These are phyloP conservation scores for Clarireedia monteithiana DNA, from an alignment of 2,329 filamentous ascomycete species.

Conservation along the genomic window DNA sequence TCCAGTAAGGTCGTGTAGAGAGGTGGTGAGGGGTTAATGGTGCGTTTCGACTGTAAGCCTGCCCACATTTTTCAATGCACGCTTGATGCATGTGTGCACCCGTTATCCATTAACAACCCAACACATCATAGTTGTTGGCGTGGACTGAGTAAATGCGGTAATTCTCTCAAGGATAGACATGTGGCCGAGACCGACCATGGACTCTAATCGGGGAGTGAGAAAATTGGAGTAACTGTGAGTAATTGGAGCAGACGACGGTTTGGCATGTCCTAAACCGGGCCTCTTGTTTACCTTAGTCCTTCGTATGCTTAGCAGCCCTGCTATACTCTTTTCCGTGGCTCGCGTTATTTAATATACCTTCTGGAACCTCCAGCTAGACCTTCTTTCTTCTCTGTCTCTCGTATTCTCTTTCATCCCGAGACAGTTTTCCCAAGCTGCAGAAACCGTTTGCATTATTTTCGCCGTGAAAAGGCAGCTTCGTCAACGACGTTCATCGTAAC, in stretches of 20 bases:
- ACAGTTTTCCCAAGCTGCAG: background rate
- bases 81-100: slow-evolving; percentile 10
- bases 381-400: background rate
- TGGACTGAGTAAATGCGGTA: slow-evolving; percentile 1
- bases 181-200: slow-evolving; percentile 6
- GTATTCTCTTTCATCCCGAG: background rate
- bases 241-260: background rate
- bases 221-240: background rate
- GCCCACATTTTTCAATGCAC: slow-evolving; percentile 8
- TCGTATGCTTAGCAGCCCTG: background rate
- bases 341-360: background rate
- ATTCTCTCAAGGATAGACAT: slow-evolving; percentile 4
- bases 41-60: slow-evolving; percentile 4
- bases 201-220: background rate
- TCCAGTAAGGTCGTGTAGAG: background rate
- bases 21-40: slow-evolving; percentile 6
- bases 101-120: slow-evolving; percentile 11
- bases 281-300: background rate
- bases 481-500: background rate
- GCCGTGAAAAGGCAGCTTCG: background rate
- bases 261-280: slow-evolving; percentile 1
- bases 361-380: background rate
- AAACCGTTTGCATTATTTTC: background rate
- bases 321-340: background rate
- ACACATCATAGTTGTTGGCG: slow-evolving; percentile 12